These are phyloP conservation scores for Fragosphaeria purpurea DNA, from an alignment of 2,329 filamentous ascomycete species.

Conservation along the genomic window DNA sequence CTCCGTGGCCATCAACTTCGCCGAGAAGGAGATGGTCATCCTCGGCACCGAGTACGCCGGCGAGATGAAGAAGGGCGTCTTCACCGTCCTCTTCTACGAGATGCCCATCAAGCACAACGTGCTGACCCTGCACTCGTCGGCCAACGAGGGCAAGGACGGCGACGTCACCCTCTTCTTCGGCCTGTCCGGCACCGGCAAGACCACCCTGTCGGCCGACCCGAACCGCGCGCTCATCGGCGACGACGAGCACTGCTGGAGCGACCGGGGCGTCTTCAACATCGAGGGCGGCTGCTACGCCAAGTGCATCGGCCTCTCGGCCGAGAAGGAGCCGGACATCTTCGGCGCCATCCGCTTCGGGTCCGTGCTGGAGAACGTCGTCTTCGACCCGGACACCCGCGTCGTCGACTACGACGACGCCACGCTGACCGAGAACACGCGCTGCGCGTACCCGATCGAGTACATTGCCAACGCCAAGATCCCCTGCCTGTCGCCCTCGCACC, in stretches of 20 bases:
- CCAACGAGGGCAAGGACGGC: constrained; percentile 88
- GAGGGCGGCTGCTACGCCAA: constrained; percentile 99
- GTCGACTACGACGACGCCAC: constrained; percentile 96
- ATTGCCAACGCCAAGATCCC: constrained; percentile 98
- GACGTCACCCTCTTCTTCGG: constrained; percentile 99
- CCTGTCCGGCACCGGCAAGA: constrained; percentile 97
- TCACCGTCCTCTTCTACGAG: constrained; percentile 99
- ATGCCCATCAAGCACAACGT: constrained; percentile 99
- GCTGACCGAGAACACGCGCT: constrained; percentile 91
- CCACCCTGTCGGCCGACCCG: constrained; percentile 90
- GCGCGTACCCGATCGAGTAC: constrained; percentile 96
- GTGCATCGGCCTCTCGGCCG: constrained; percentile 90
- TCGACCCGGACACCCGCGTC: constrained; percentile 76
- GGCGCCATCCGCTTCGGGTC: constrained; percentile 93
- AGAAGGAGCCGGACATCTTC: constrained; percentile 99
- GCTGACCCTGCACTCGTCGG: constrained; percentile 93
- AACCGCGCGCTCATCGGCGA: constrained; percentile 95
- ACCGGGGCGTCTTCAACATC: constrained; percentile 97
- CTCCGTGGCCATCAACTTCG: constrained; percentile 97
- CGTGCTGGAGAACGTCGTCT: constrained; percentile 97
- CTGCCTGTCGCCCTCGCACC: constrained; percentile 78
- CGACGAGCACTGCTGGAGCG: constrained; percentile 99
- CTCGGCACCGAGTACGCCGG: constrained; percentile 97
- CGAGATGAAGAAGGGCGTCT: constrained; percentile 97
- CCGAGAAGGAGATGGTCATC: constrained; percentile 99